These are phyloP conservation scores for Lepidium africanum DNA, from an alignment of 345 rosid genomes.

Conservation along the genomic window DNA sequence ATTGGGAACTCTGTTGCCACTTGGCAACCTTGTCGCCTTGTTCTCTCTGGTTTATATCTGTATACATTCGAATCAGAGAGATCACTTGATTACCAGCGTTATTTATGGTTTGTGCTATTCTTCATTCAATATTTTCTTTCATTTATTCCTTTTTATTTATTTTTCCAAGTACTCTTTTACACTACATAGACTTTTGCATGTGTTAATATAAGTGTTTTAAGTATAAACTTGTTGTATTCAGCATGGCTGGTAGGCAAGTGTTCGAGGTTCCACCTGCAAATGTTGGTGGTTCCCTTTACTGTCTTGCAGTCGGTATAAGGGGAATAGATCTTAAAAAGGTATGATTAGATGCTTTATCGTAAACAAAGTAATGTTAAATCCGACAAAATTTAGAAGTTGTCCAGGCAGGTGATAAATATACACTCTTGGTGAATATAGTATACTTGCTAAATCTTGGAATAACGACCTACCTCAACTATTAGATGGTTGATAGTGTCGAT, in stretches of 20 bases:
- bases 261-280: slow-evolving; percentile 67
- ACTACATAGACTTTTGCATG: slow-evolving; percentile 10
- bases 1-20: slow-evolving; percentile 89
- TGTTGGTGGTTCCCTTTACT: slow-evolving; percentile 80
- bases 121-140: slow-evolving; percentile 3
- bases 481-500: slow-evolving; percentile 8
- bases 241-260: slow-evolving; percentile 93
- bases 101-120: slow-evolving; percentile 59
- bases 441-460: slow-evolving; percentile 8
- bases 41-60: slow-evolving; percentile 76
- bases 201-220: not conserved
- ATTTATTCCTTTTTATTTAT: not conserved
- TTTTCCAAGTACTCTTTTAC: not conserved
- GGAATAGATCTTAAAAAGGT: slow-evolving; percentile 79
- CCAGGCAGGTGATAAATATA: not conserved
- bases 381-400: not conserved
- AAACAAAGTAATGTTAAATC: not conserved
- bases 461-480: not conserved
- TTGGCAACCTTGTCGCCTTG: slow-evolving; percentile 92
- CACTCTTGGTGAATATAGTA: not conserved
- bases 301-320: slow-evolving; percentile 74
- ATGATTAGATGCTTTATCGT: slow-evolving; percentile 21
- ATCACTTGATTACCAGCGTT: slow-evolving; percentile 74
- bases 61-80: slow-evolving; percentile 76
- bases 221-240: slow-evolving; percentile 30